phyloP scores from a whole-genome alignment of 2,329 filamentous ascomycete species.

The Penicillium concentricum region DNA sequence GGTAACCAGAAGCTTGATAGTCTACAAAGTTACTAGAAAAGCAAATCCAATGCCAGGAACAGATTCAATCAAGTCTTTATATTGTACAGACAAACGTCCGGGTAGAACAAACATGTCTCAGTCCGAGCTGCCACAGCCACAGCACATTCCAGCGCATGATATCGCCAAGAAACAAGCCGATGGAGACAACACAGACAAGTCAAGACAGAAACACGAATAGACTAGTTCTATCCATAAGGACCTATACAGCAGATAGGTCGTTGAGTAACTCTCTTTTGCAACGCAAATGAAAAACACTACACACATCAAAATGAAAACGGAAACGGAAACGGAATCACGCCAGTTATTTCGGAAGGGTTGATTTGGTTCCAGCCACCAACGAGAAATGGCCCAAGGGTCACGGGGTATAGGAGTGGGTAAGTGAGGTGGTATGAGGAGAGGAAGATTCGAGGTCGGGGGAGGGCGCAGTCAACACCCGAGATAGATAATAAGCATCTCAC shows the following conservation, averaged over 20 bases:
- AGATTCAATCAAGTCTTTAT: conserved; percentile 6
- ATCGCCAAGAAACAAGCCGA: conserved; percentile 5
- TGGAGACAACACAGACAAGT: background rate
- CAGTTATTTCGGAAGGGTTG: conserved; percentile 14
- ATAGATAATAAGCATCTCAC: background rate
- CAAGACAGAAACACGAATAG: background rate
- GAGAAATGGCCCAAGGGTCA: conserved; percentile 21
- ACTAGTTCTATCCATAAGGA: conserved; percentile 9
- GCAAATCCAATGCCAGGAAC: background rate
- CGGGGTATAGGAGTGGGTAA: conserved; percentile 25
- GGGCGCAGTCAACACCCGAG: conserved; percentile 3
- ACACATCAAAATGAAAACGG: conserved; percentile 24
- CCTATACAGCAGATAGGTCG: conserved; percentile 37
- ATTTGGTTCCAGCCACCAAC: conserved; percentile 14
- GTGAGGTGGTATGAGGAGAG: conserved; percentile 2
- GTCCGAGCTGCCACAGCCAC: background rate
- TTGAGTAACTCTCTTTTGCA: conserved; percentile 22
- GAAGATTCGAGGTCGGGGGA: conserved; percentile 5
- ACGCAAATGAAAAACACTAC: conserved; percentile 25
- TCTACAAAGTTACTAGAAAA: background rate
- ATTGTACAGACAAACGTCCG: conserved; percentile 9
- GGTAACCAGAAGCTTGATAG: background rate
- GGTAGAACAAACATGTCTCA: background rate
- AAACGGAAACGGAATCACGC: conserved; percentile 19
- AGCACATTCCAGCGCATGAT: conserved; percentile 10